Conservation (phyloP, 2,329 filamentous ascomycete species). For the Celoporthe dispersa region DNA sequence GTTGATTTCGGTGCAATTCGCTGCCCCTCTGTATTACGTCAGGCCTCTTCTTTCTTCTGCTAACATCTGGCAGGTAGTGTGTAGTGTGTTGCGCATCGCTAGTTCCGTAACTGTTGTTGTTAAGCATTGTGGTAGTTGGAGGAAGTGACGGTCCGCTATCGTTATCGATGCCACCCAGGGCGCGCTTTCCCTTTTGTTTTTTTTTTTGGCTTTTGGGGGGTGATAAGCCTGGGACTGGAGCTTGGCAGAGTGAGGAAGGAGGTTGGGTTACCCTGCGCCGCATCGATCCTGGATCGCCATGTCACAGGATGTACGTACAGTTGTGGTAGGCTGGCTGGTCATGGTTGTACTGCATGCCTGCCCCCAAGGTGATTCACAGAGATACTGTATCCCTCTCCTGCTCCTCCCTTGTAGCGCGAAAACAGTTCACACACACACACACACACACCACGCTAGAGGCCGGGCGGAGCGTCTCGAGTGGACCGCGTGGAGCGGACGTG, state of each 20-base stretch:
- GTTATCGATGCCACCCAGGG: slow-evolving; percentile 5
- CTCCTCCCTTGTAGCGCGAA: neutral
- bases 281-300: slow-evolving; percentile 18
- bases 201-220: neutral
- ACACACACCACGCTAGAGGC: neutral
- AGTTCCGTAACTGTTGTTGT: neutral
- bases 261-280: slow-evolving; percentile 2
- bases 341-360: slow-evolving; percentile 24
- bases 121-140: neutral
- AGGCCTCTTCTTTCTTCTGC: neutral
- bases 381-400: neutral
- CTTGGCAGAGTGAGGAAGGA: slow-evolving; percentile 9
- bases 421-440: neutral
- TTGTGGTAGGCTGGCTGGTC: slow-evolving; percentile 18
- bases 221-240: slow-evolving; percentile 1
- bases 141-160: neutral
- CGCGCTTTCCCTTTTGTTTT: neutral
- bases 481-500: neutral
- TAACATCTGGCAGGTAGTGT: neutral
- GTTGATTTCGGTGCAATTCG: too few species aligned
- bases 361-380: neutral
- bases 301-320: slow-evolving; percentile 18
- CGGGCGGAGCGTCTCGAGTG: neutral
- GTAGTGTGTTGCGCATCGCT: neutral
- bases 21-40: too few species aligned